These are phyloP conservation scores for Trichosporon faecale DNA, from an alignment of 1,284 basidiomycete genomes.

Conservation along the genomic window DNA sequence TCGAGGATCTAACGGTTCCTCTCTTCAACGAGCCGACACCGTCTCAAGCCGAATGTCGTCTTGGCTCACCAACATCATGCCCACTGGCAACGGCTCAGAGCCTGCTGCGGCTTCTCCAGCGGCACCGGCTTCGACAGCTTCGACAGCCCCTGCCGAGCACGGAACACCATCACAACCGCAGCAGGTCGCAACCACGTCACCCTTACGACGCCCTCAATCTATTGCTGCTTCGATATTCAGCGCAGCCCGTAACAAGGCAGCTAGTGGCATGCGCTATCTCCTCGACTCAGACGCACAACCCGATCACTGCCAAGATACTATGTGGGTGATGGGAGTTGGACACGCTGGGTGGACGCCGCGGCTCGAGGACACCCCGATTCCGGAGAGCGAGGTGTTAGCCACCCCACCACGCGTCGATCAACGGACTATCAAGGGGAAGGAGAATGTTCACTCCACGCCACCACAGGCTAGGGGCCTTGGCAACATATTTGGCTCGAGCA, in stretches of 20 bases:
- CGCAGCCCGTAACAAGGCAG: slow-evolving; percentile 49
- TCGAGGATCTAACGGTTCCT: background rate
- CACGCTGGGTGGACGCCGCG: slow-evolving; percentile 57
- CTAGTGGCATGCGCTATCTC: slow-evolving; percentile 65
- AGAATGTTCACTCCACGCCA: slow-evolving; percentile 9
- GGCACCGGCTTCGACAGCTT: slow-evolving; percentile 20
- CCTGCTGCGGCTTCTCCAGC: slow-evolving; percentile 16
- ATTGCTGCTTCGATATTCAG: slow-evolving; percentile 44
- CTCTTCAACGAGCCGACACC: background rate
- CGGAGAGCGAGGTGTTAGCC: background rate
- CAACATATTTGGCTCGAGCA: slow-evolving; percentile 45
- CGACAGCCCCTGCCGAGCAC: slow-evolving; percentile 13
- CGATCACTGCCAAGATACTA: slow-evolving; percentile 71
- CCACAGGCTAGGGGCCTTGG: slow-evolving; percentile 33
- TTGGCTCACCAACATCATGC: slow-evolving; percentile 49
- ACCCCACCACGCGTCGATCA: background rate
- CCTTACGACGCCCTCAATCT: slow-evolving; percentile 18
- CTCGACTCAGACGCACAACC: slow-evolving; percentile 74
- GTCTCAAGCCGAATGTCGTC: slow-evolving; percentile 41
- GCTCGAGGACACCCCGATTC: slow-evolving; percentile 6
- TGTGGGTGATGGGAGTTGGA: slow-evolving; percentile 77
- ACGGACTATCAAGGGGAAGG: slow-evolving; percentile 8
- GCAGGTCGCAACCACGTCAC: background rate
- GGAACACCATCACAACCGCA: background rate
- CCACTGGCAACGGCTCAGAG: slow-evolving; percentile 13